Conservation (phyloP, 441 rosid species). For the Adansonia gregorii region DNA sequence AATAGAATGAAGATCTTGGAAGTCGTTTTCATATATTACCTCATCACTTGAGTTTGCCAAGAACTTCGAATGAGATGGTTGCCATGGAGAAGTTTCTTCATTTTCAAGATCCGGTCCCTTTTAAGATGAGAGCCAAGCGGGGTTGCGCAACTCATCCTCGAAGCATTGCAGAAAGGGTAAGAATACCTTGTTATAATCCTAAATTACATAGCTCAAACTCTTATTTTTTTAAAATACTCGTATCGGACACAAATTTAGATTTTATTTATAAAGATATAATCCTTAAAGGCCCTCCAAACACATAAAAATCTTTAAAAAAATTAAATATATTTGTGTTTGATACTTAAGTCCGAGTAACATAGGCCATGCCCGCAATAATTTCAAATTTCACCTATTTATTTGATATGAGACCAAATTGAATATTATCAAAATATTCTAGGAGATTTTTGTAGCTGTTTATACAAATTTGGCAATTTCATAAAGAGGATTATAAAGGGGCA, state of each 20-base stretch:
- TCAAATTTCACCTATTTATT: no score
- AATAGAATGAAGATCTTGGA: conserved; percentile 62
- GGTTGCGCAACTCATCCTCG: conserved; percentile 99
- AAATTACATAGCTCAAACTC: no score
- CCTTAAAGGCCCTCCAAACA: no score
- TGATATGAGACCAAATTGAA: no score
- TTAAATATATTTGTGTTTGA: no score
- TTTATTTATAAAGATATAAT: no score
- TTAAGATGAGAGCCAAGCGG: conserved; percentile 89
- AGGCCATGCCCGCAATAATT: no score
- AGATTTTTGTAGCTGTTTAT: not conserved
- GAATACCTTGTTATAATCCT: not conserved
- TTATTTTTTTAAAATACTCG: no score
- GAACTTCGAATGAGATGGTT: conserved; percentile 56
- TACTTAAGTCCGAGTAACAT: no score
- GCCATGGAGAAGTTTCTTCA: conserved; percentile 65
- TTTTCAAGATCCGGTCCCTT: conserved; percentile 85
- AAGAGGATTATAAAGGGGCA: not conserved
- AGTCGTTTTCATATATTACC: conserved; percentile 53
- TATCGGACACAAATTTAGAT: no score
- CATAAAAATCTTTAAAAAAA: no score
- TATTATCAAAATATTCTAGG: no score
- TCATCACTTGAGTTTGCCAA: conserved; percentile 69
- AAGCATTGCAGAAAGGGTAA: conserved; percentile 95
- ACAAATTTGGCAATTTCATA: not conserved